Percentiles rank a stretch among this genome's conserved stretches.
Evolutionary conservation across 225 moss, liverwort and hornwort genomes (phyloP).

Genomic region (Sphagnum tenellum): DNA sequence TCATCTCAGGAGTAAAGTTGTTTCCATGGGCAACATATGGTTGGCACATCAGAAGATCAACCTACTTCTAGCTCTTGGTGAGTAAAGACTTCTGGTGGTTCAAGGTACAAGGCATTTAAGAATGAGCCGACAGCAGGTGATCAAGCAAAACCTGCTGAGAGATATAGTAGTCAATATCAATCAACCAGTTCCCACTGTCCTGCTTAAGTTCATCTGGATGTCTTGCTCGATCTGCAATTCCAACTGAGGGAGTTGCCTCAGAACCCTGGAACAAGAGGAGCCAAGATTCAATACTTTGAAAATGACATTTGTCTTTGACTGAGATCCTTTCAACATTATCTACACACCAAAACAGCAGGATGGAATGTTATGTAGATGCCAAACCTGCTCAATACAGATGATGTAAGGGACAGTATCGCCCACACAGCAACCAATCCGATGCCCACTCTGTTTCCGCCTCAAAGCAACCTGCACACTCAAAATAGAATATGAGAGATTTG

Average conservation of each 20-base stretch:
- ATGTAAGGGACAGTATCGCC: conserved; percentile 94
- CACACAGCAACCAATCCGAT: conserved; percentile 59
- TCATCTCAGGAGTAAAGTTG: too few relatives aligned
- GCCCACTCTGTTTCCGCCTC: conserved; percentile 71
- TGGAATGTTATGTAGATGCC: background rate
- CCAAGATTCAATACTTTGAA: too few relatives aligned
- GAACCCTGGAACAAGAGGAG: conserved; percentile 30
- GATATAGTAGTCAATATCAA: conserved; percentile 95
- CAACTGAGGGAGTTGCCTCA: conserved; percentile 33
- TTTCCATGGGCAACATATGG: too few relatives aligned
- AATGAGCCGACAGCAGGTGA: too few relatives aligned
- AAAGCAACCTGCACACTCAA: conserved; percentile 59
- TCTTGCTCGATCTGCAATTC: conserved; percentile 90
- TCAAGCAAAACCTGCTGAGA: conserved; percentile 67
- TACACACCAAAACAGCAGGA: background rate
- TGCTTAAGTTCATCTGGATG: conserved; percentile 97
- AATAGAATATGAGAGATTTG: too few relatives aligned
- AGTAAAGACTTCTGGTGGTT: too few relatives aligned
- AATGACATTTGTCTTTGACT: background rate
- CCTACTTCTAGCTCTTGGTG: too few relatives aligned
- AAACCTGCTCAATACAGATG: conserved; percentile 81
- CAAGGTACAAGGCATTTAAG: too few relatives aligned
- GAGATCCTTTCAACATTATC: background rate
- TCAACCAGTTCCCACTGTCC: conserved; percentile 49
- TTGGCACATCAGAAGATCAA: too few relatives aligned